phyloP scores from a whole-genome alignment of 495 filamentous ascomycete genomes.

The Immersiella caudata region DNA sequence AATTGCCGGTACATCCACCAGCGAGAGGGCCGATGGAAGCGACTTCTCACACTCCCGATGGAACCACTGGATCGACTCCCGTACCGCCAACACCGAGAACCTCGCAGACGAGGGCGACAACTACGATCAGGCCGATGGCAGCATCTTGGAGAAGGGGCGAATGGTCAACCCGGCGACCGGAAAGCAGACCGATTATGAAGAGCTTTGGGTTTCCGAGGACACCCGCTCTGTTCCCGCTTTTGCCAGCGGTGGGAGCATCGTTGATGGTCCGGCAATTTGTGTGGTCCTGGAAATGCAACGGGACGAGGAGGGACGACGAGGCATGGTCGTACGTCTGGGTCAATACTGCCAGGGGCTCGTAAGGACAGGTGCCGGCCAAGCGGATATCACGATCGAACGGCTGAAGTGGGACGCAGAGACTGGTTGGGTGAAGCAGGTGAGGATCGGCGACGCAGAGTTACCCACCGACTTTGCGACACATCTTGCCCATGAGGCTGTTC shows the following conservation, averaged over 20 bases:
- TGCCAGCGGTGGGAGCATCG: slow-evolving; percentile 19
- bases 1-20: slow-evolving; percentile 54
- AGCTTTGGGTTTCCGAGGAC: slow-evolving; percentile 49
- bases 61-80: slow-evolving; percentile 58
- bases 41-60: slow-evolving; percentile 42
- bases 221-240: slow-evolving; percentile 29
- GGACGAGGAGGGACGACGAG: slow-evolving; percentile 33
- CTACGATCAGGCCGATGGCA: slow-evolving; percentile 42
- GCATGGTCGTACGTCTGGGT: slow-evolving; percentile 53
- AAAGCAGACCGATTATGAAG: slow-evolving; percentile 52
- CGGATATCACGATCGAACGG: slow-evolving; percentile 44
- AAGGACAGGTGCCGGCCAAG: slow-evolving; percentile 34
- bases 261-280: slow-evolving; percentile 14
- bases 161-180: slow-evolving; percentile 53
- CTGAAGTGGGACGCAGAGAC: slow-evolving; percentile 40
- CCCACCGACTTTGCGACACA: slow-evolving; percentile 24
- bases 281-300: slow-evolving; percentile 43
- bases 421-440: slow-evolving; percentile 26
- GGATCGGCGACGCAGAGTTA: slow-evolving; percentile 24
- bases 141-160: slow-evolving; percentile 52
- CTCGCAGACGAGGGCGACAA: slow-evolving; percentile 57
- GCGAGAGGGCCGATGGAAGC: slow-evolving; percentile 5
- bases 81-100: slow-evolving; percentile 36
- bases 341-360: slow-evolving; percentile 51
- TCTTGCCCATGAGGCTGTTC: slow-evolving; percentile 16